Base-by-base conservation (phyloP, 208 protist species). In the Trypanosoma cruzi region DNA sequence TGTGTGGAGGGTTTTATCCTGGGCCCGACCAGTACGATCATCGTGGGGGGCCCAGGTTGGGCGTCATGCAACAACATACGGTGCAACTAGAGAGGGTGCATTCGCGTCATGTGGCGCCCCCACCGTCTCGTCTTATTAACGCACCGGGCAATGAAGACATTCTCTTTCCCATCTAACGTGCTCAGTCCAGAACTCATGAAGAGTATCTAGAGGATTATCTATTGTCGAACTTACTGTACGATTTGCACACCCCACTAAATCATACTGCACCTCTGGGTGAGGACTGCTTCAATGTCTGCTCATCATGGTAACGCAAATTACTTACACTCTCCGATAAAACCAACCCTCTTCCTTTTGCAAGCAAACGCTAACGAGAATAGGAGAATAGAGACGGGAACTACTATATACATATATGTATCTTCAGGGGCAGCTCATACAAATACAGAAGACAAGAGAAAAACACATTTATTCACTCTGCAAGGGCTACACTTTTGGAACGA, bases 61-160 rank as follows among this genome's bases (percentile, higher is more conserved):
- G 4, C 18, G 55, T 44, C 50, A 40, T 54, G 52, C 11, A 40
- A 40, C 57, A 60, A 54, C 42, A 36, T 32, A 48, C 59, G 24
- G 14, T 37, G 34, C 28, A 54, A 44, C 26, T 68, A 3, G 50
- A 68, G 16, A 50, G 40, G 10, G 46, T 60, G 52, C 46, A 60
- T 24, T 4, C 2, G 31, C 48, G 59, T 42, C 52, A 59, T 53
- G 66, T 44, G 52, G 63, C 2, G n/a, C 36, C 32, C 13, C 59
- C 34, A 78, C 74, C 48, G 76, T 67, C 31, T 73, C 64, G n/a
- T 77, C 66, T 36, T 64, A 65, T 22, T 79, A 63, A 36, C 72
- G 46, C 32, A 53, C 52, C 48, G 63, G 62, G 31, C 68, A 74
- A 16, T 66, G 57, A 26, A 72, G 57, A 14, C 65, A 70, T n/a